phyloP scores from a whole-genome alignment of 306 rosid genomes.

The Luffa acutangula region DNA sequence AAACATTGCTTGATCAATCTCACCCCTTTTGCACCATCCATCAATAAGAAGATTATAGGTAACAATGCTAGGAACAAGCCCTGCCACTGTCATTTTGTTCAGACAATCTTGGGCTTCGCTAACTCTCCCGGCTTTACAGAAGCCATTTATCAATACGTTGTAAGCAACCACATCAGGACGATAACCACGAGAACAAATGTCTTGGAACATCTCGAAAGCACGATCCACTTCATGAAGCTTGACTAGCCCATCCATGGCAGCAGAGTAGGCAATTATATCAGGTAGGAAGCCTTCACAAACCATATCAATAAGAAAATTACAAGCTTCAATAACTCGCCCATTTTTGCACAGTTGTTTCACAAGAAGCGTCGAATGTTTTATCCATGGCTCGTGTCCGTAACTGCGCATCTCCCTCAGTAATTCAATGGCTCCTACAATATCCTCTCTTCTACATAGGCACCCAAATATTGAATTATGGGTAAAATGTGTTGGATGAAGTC shows the following conservation, averaged over 20 bases:
- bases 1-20: slow-evolving; percentile 41
- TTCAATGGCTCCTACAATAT: slow-evolving; percentile 41
- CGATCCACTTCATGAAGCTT: slow-evolving; percentile 47
- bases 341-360: slow-evolving; percentile 56
- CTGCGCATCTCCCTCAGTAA: slow-evolving; percentile 52
- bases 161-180: slow-evolving; percentile 59
- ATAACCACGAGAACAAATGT: slow-evolving; percentile 39
- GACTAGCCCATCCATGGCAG: slow-evolving; percentile 54
- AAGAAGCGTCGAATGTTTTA: slow-evolving; percentile 56
- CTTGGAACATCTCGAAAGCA: slow-evolving; percentile 41
- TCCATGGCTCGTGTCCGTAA: slow-evolving; percentile 64
- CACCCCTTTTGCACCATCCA: slow-evolving; percentile 55
- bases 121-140: slow-evolving; percentile 48
- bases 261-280: slow-evolving; percentile 60
- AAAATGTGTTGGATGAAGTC: slow-evolving; percentile 62
- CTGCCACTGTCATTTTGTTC: slow-evolving; percentile 40
- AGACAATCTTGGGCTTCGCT: slow-evolving; percentile 37
- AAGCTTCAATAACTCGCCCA: slow-evolving; percentile 46
- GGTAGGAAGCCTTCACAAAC: slow-evolving; percentile 63
- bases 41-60: slow-evolving; percentile 55
- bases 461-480: slow-evolving; percentile 68
- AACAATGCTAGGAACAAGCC: slow-evolving; percentile 59
- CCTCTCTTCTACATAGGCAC: slow-evolving; percentile 61
- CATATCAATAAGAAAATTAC: slow-evolving; percentile 55
- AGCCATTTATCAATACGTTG: slow-evolving; percentile 60